These are phyloP conservation scores for Pelargonium nanum DNA, from an alignment of 345 rosid genomes.

Conservation along the genomic window DNA sequence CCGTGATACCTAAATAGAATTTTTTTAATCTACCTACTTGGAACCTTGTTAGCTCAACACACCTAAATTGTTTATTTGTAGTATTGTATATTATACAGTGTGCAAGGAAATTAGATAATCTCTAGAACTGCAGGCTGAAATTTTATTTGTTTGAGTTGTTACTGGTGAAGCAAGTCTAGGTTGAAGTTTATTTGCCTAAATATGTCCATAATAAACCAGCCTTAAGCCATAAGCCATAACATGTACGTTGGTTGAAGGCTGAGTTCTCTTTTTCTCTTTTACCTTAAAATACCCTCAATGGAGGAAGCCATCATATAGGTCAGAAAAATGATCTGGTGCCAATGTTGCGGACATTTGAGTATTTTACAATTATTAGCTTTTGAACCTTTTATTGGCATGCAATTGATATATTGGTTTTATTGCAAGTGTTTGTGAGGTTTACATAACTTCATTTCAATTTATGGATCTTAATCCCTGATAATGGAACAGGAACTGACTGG, in stretches of 20 bases:
- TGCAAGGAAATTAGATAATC: not conserved
- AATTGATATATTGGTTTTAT: conserved; percentile 8
- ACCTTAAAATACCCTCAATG: not conserved
- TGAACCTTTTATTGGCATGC: not conserved
- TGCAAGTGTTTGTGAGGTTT: conserved; percentile 1
- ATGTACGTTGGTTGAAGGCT: not conserved
- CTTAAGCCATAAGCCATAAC: not conserved
- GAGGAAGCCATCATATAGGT: not conserved
- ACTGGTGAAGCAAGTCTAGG: not conserved
- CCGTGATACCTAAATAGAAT: not conserved
- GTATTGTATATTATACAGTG: not conserved
- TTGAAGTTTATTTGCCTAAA: not conserved
- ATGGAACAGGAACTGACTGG: conserved; percentile 76
- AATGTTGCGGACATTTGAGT: not conserved
- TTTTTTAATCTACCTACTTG: no score
- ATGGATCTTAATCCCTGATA: conserved; percentile 18
- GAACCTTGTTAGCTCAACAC: not conserved
- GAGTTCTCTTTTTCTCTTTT: not conserved
- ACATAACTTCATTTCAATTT: conserved; percentile 10
- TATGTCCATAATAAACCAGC: not conserved
- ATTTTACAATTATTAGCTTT: not conserved
- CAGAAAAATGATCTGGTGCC: not conserved
- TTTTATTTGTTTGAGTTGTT: not conserved
- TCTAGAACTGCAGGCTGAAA: not conserved
- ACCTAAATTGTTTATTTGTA: not conserved